Conservation (phyloP, 2,329 filamentous ascomycete species). For the Aspergillus brasiliensis region DNA sequence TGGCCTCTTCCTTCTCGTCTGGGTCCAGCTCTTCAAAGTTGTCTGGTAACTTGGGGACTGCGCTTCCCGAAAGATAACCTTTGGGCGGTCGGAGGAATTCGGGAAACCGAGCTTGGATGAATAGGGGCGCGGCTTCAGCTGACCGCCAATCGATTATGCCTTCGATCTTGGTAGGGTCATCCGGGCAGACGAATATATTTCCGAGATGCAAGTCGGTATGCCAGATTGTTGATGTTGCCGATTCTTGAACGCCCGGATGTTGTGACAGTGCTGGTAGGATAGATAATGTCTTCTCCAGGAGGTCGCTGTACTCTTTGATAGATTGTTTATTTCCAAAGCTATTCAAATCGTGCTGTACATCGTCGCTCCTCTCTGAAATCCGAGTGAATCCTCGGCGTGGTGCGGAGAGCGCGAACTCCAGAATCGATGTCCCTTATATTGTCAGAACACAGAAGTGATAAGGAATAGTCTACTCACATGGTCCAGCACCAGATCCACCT, state of each 20-base stretch:
- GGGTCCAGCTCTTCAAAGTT: slow-evolving; percentile 18
- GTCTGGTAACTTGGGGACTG: slow-evolving; percentile 19
- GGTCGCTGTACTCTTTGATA: slow-evolving; percentile 18
- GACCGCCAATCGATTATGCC: slow-evolving; percentile 33
- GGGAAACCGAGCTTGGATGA: slow-evolving; percentile 26
- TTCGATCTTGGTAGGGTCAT: slow-evolving; percentile 24
- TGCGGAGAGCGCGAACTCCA: slow-evolving; percentile 20
- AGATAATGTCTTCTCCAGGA: slow-evolving; percentile 17
- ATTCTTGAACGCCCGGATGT: slow-evolving; percentile 17
- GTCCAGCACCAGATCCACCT: slow-evolving; percentile 10
- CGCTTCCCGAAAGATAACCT: slow-evolving; percentile 18
- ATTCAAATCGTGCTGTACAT: slow-evolving; percentile 20
- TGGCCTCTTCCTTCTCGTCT: slow-evolving; percentile 15
- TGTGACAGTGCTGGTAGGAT: slow-evolving; percentile 20
- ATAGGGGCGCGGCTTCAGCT: slow-evolving; percentile 21
- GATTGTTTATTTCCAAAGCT: slow-evolving; percentile 18
- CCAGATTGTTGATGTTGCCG: slow-evolving; percentile 17
- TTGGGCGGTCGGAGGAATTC: slow-evolving; percentile 24
- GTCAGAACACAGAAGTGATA: not conserved
- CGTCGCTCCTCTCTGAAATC: not conserved
- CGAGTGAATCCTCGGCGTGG: slow-evolving; percentile 16
- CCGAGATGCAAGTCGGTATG: slow-evolving; percentile 28
- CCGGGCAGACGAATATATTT: slow-evolving; percentile 27
- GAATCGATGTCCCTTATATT: slow-evolving; percentile 17
- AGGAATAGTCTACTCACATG: slow-evolving; percentile 11